Base-by-base conservation (phyloP, 202 grass and related monocot species). In the Eragrostis tef region DNA sequence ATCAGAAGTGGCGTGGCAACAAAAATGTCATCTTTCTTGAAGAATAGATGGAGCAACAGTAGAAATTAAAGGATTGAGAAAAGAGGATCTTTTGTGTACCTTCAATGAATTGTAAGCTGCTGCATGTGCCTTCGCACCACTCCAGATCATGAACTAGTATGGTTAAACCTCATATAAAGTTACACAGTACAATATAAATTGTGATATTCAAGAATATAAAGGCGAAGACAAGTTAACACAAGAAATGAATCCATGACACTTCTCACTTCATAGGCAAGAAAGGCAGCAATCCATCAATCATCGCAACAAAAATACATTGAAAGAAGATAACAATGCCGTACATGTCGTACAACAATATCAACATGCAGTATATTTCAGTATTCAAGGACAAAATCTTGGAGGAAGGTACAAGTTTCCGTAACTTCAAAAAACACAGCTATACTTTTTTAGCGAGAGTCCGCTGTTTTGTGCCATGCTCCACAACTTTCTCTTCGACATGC, bases 401-500 rank as follows among this genome's bases (percentile, higher is more conserved):
- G n/a, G 71, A 66, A 14, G 16, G 67, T 61, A 84, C 29, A 79
- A 11, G 19, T 61, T 74, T 56, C 25, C 42, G 57, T 16, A 73
- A 46, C 53, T n/a, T 15, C 46, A 10, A 75, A 73, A 77, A 80
- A 27, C n/a, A 67, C 34, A 82, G 42, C 89, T 85, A 97, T 47
- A 94, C 90, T 85, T 97, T 97, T 75, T 89, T 91, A 25, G 94
- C 88, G 9, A 94, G 90, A 9, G 94, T 94, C 79, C 94, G 81
- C 81, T 97, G 94, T 70, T 97, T 97, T 43, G 94, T 87, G 41
- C 91, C 94, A 79, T 94, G 91, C 56, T 97, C 89, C 44, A 97
- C 94, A 79, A 94, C 94, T 80, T 97, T 94, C 82, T 97, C 94
- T 81, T 97, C 94, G 8, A 97, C 88, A 86, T 85, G 89, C 66